Base-by-base conservation (phyloP, 345 rosid species). In the Syzygium aqueum region DNA sequence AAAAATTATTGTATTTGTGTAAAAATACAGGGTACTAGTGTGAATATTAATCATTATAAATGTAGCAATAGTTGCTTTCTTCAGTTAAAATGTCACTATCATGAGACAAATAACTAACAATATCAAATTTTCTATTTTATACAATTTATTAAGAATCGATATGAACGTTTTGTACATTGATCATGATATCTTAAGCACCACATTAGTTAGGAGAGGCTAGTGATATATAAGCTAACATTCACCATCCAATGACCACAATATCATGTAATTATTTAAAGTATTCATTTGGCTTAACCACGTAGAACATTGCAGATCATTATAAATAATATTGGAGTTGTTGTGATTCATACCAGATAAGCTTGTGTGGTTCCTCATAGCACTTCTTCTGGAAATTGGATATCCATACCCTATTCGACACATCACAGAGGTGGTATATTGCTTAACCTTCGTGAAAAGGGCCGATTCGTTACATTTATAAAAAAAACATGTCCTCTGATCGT, bases 161-260 rank as follows among this genome's bases (percentile, higher is more conserved):
- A 19, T 2, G 7, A 19, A 1, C 17, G 46, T 65, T 65, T 30
- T 65, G 22, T 2, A 15, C 12, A 67, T 30, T 4, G 6, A 11
- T 33, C 5, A 6, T 8, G 13, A 0, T 17, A 67, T 67, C 11
- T 33, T 12, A 33, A 67, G 2, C 4, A 17, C 11, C 78, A 8
- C 3, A 17, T 16, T 0, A 1, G 8, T 2, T 16, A 22, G 6
- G 43, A 16, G 40, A 30, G 22, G 43, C 1, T 1, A 0, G 23
- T 9, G 22, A 19, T 37, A 73, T 19, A 17, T 8, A 73, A 17
- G 1, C 11, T 73, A 19, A 9, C 2, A 9, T 73, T 73, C 4
- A 73, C 8, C 3, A 2, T 17, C 7, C 0, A 33, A 73, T 30
- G 1, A 7, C 10, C 1, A 15, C 6, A 33, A 17, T 73, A 12